Base-by-base conservation (phyloP, 768 basidiomycete species). In the Boletus huronensis region DNA sequence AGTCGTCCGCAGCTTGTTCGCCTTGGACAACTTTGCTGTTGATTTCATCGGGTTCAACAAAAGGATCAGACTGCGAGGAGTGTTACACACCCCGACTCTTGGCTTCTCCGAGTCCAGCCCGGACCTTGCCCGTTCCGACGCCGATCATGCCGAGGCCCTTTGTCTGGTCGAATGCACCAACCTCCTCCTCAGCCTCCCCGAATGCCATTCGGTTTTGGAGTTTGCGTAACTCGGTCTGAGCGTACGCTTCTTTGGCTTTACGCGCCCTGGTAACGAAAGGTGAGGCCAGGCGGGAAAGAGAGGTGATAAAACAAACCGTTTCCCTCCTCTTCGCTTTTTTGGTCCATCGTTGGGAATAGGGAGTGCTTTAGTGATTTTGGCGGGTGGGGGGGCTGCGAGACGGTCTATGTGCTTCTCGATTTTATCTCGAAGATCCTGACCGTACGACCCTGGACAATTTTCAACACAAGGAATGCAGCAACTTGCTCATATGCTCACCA, bases 141-240 rank as follows among this genome's bases (percentile, higher is more conserved):
- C 94, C 93, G 57, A 98, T 91, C 95, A 99, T 98, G 57, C 97
- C 97, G 68, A 98, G 72, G 6, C 97, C 97, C 76, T 93, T 91
- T n/a, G 94, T 95, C 75, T 98, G 87, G 74, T 97, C 97, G 62
- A 93, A 95, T 31, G 94, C 91, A 17, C 94, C 96, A 41, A 95
- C 90, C 70, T 99, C 97, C 65, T 95, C 88, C 66, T 98, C 97
- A 1, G 87, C 88, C 71, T 96, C 87, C 39, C 96, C 97, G 64
- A 99, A 98, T 52, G 78, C 84, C 89, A 98, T 90, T 44, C 97
- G 84, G 70, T 99, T 99, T 74, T 98, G 96, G 58, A 97, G 77
- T 73, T 98, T 98, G 58, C 94, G 86, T 42, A 99, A 77, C 69
- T 99, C 97, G 2, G 97, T 98, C 72, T 93, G 90, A 5, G 93